Conservation (phyloP, 2,329 filamentous ascomycete species). For the Penicillium sp. region DNA sequence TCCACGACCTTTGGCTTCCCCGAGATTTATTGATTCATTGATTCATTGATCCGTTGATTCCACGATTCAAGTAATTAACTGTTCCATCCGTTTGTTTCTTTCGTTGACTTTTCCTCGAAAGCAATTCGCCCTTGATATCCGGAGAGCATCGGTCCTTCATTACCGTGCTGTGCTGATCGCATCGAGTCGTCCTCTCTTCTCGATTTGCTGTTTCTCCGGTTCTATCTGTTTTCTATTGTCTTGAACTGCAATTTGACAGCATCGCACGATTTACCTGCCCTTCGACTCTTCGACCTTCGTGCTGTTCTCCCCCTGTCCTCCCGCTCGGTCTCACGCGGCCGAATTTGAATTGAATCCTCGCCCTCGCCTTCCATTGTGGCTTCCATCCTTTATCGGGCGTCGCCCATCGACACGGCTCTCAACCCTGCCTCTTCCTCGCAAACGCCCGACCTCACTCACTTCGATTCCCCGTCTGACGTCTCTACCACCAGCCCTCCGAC, state of each 20-base stretch:
- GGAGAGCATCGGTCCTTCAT: neutral
- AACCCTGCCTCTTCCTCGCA: conserved; percentile 45
- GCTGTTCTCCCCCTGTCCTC: conserved; percentile 4
- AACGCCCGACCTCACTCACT: conserved; percentile 32
- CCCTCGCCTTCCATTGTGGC: conserved; percentile 57
- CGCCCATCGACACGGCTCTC: conserved; percentile 51
- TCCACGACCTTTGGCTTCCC: neutral
- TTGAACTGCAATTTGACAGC: neutral
- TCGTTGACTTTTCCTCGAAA: neutral
- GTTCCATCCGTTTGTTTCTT: neutral
- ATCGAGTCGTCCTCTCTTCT: neutral
- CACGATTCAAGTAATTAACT: neutral
- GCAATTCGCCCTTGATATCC: neutral
- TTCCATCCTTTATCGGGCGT: conserved; percentile 56
- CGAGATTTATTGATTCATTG: neutral
- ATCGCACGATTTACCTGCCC: conserved; percentile 2
- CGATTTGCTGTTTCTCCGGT: neutral
- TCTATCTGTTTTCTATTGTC: neutral
- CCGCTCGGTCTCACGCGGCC: conserved; percentile 32
- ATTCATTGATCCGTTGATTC: neutral
- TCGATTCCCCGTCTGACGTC: conserved; percentile 45
- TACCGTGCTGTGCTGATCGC: neutral
- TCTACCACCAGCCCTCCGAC: conserved; percentile 46
- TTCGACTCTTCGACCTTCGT: neutral
- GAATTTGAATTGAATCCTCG: conserved; percentile 34